phyloP scores from a whole-genome alignment of 352 stramenopile genomes.

The Phytopythium cucurbitacearum region DNA sequence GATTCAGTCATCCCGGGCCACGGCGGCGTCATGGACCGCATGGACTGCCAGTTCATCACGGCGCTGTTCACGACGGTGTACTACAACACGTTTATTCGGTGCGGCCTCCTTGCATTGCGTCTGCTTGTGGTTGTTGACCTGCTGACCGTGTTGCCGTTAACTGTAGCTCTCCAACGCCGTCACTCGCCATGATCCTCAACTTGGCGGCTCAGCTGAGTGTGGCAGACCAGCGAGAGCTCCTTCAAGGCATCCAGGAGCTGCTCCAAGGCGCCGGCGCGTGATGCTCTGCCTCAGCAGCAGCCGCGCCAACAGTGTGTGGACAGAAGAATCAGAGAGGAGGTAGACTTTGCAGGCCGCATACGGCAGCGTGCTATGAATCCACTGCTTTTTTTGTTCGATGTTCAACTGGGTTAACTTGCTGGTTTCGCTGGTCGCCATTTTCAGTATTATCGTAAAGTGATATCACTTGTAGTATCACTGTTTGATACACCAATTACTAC shows the following conservation, averaged over 20 bases:
- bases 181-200: conserved; percentile 70
- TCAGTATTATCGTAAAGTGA: too few relatives aligned
- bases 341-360: too few relatives aligned
- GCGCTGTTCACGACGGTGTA: conserved; percentile 95
- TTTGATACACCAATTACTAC: too few relatives aligned
- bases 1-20: conserved; percentile 98
- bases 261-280: conserved; percentile 29
- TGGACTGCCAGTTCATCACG: conserved; percentile 97
- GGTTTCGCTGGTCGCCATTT: too few relatives aligned
- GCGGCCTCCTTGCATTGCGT: conserved; percentile 1
- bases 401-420: too few relatives aligned
- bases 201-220: conserved; percentile 57
- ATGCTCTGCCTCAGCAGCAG: not conserved
- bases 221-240: conserved; percentile 67
- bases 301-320: not conserved
- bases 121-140: not conserved
- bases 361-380: too few relatives aligned
- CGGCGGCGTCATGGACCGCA: conserved; percentile 95
- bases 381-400: too few relatives aligned
- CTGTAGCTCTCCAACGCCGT: conserved; percentile 52
- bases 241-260: conserved; percentile 63
- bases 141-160: conserved; percentile 5
- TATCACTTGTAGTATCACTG: too few relatives aligned
- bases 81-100: conserved; percentile 97
- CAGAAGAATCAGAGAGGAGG: not conserved